phyloP scores from a whole-genome alignment of 768 basidiomycete genomes.

The Pulveroboletus sp. region DNA sequence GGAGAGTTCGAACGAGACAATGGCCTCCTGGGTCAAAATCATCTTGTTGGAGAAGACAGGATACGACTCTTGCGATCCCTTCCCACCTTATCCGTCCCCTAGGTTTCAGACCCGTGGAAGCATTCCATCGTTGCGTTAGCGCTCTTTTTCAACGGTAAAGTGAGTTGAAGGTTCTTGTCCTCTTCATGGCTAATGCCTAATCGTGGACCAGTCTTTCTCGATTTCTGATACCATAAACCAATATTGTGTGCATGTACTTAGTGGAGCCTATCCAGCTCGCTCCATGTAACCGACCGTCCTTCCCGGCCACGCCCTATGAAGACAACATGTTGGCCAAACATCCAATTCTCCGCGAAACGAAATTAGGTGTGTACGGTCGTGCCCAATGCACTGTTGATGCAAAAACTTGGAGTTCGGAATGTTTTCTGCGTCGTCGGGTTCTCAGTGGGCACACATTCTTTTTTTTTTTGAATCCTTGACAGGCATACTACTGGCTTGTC shows the following conservation, averaged over 20 bases:
- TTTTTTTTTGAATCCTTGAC: too few relatives aligned
- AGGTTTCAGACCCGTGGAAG: constrained; percentile 47
- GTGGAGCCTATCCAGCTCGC: constrained; percentile 35
- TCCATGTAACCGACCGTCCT: constrained; percentile 58
- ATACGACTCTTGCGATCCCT: constrained; percentile 20
- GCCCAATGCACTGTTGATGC: constrained; percentile 51
- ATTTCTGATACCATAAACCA: constrained; percentile 46
- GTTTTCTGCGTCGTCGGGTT: constrained; percentile 49
- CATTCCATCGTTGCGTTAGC: constrained; percentile 58
- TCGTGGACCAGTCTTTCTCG: constrained; percentile 46
- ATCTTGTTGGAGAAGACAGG: constrained; percentile 52
- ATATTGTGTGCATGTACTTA: not conserved
- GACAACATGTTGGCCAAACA: constrained; percentile 48
- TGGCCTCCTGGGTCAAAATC: constrained; percentile 40
- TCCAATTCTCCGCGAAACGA: not conserved
- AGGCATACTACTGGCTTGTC: constrained; percentile 57
- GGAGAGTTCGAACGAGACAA: constrained; percentile 9
- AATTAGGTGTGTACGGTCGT: constrained; percentile 33
- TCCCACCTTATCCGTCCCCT: not conserved
- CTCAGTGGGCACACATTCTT: constrained; percentile 60
- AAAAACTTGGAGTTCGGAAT: constrained; percentile 42
- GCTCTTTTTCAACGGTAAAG: constrained; percentile 58
- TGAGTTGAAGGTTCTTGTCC: constrained; percentile 17
- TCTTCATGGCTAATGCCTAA: not conserved
- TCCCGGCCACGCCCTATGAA: constrained; percentile 51